Evolutionary conservation across 2,329 filamentous ascomycete genomes (phyloP).

Genomic region (Myriosclerotinia scirpicola): DNA sequence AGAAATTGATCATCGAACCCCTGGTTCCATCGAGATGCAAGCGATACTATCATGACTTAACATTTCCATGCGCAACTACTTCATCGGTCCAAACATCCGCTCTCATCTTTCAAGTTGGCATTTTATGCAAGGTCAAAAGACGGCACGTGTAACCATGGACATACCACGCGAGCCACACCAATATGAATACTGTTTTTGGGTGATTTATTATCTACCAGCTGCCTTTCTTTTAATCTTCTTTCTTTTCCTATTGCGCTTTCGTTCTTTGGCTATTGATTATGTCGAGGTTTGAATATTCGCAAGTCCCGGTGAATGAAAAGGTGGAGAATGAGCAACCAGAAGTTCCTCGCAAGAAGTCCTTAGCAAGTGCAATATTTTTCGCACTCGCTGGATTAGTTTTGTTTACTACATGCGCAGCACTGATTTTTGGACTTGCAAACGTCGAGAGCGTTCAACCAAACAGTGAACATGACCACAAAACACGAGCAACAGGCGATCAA

Average conservation of each 20-base stretch:
- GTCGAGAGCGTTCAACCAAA: background rate
- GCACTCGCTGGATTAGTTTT: conserved; percentile 5
- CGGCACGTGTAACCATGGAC: conserved; percentile 11
- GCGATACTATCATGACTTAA: background rate
- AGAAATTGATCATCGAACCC: conserved; percentile 18
- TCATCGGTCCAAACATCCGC: conserved; percentile 13
- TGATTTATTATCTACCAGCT: background rate
- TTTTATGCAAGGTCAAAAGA: conserved; percentile 16
- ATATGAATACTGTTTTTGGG: background rate
- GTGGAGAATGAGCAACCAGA: conserved; percentile 1
- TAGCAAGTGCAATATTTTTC: conserved; percentile 12
- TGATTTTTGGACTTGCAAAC: conserved; percentile 7
- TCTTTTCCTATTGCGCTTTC: background rate
- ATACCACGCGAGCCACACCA: conserved; percentile 14
- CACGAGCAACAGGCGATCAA: conserved; percentile 37
- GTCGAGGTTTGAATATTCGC: conserved; percentile 17
- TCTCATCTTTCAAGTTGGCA: background rate
- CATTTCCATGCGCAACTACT: background rate
- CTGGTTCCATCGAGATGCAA: conserved; percentile 3
- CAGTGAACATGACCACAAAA: conserved; percentile 13
- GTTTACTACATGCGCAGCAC: background rate
- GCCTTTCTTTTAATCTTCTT: background rate
- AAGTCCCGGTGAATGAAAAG: conserved; percentile 17
- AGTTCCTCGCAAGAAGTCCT: background rate
- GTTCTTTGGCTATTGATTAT: conserved; percentile 3